Percentiles rank a stretch among this genome's conserved stretches.
Conservation (phyloP, 2,329 filamentous ascomycete species). For the Cytospora paraplurivora region DNA sequence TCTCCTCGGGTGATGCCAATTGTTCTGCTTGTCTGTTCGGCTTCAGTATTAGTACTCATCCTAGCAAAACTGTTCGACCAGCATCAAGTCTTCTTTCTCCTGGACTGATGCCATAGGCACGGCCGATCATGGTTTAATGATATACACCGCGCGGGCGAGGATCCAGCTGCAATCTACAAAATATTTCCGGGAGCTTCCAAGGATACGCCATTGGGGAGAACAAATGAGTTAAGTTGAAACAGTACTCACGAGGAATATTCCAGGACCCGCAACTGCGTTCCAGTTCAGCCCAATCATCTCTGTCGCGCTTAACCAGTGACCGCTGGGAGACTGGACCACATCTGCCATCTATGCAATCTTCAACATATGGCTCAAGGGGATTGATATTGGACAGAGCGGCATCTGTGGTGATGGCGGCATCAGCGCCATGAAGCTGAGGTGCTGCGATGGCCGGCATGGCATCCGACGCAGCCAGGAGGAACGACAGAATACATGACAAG, state of each 20-base stretch:
- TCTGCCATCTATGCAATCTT: background rate
- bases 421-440: background rate
- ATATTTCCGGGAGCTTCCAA: too few species aligned
- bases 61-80: background rate
- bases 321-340: too few species aligned
- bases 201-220: background rate
- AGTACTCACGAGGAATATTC: background rate
- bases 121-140: background rate
- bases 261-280: background rate
- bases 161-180: background rate
- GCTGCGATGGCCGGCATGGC: background rate
- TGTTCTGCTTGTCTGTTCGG: background rate
- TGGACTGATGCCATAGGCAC: background rate
- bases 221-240: background rate
- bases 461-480: background rate
- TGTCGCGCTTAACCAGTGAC: background rate
- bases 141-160: background rate
- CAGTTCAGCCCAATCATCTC: background rate
- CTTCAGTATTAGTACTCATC: background rate
- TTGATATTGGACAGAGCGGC: background rate
- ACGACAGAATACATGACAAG: background rate
- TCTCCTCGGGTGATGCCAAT: background rate
- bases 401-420: background rate
- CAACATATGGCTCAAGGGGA: background rate
- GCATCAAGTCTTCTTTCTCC: background rate